Evolutionary conservation across 192 early-diverging fungal genomes (phyloP), one percentile per base, ranked within the genome.

Genomic region (Coemansia sp.): DNA sequence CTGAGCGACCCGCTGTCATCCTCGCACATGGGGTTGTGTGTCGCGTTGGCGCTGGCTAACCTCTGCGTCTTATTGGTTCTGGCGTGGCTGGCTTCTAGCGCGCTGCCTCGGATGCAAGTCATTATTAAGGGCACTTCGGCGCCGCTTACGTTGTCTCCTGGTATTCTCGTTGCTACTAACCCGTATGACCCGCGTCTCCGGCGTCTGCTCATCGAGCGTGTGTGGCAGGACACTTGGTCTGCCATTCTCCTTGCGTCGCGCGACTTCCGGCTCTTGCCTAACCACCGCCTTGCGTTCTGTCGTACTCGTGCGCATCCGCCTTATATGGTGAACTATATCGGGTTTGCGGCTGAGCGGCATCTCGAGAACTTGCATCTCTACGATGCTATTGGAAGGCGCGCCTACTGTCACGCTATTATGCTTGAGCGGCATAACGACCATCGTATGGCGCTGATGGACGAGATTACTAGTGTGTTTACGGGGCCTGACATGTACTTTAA

Each of bases 141-240:
- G 22, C 68, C 78, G 18, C 70, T 85, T 69, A 78, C 76, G 34
- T 43, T 85, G 64, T 85, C 83, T 61, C 83, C 83, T 4, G 83
- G 83, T 29, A 73, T 85, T 33, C 70, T 85, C 22, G 73, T 78
- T 0, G 75, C 83, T 0, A 71, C 59, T 41, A 75, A 11, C 40
- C 34, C 78, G 6, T 78, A 75, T 31, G 83, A 85, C 57, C 69
- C 83, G 61, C 72, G 78, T 6, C 70, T 85, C 55, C 68, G 79
- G n/a, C 72, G 79, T 12, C 68, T 85, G 59, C 82, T 90, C n/a
- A 86, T 85, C 43, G 87, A 86, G 65, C 80, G 90, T 5, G 85
- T 91, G 59, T 91, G 90, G 90, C 90, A 91, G 73, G 90, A 91
- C 38, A 89, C 90, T 15, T 91, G 90, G 90, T 87, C 88, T 3